Percentiles rank a stretch among this genome's conserved stretches.
These are phyloP conservation scores for Canavalia ensiformis DNA, from an alignment of 306 rosid genomes.

Conservation along the genomic window DNA sequence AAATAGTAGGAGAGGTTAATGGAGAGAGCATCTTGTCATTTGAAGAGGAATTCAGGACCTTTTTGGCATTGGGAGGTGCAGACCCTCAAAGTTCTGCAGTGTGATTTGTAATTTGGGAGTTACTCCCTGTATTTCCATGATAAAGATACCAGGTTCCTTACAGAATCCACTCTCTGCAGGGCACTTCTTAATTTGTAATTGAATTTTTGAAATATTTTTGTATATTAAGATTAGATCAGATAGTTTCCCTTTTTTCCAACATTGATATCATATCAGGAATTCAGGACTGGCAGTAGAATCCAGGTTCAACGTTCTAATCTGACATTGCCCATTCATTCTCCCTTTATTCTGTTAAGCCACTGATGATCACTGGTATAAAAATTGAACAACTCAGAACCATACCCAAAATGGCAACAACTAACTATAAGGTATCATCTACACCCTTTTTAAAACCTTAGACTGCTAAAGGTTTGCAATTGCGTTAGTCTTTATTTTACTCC, in stretches of 20 bases:
- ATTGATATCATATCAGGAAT: constrained; percentile 6
- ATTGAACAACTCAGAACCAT: constrained; percentile 18
- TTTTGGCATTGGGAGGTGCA: too few species aligned
- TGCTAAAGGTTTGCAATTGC: constrained; percentile 24
- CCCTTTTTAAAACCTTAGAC: constrained; percentile 6
- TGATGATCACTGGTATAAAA: constrained; percentile 17
- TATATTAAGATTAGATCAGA: background rate
- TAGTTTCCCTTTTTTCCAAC: constrained; percentile 12
- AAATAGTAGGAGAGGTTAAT: too few species aligned
- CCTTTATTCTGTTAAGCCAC: constrained; percentile 33
- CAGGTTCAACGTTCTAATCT: constrained; percentile 32
- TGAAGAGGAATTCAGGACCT: too few species aligned
- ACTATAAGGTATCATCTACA: constrained; percentile 4
- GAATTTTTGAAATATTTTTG: background rate
- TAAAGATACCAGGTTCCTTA: too few species aligned
- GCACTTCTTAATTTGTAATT: constrained; percentile 7
- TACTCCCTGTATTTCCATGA: too few species aligned
- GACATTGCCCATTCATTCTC: constrained; percentile 8
- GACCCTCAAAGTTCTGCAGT: too few species aligned
- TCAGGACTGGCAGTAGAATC: background rate
- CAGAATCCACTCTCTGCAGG: constrained; percentile 20
- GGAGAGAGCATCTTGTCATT: too few species aligned
- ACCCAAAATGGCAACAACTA: constrained; percentile 4
- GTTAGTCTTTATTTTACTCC: constrained; percentile 8
- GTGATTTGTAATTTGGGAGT: too few species aligned